These are phyloP conservation scores for Mrakia gelida DNA, from an alignment of 768 basidiomycete species.

Conservation along the genomic window DNA sequence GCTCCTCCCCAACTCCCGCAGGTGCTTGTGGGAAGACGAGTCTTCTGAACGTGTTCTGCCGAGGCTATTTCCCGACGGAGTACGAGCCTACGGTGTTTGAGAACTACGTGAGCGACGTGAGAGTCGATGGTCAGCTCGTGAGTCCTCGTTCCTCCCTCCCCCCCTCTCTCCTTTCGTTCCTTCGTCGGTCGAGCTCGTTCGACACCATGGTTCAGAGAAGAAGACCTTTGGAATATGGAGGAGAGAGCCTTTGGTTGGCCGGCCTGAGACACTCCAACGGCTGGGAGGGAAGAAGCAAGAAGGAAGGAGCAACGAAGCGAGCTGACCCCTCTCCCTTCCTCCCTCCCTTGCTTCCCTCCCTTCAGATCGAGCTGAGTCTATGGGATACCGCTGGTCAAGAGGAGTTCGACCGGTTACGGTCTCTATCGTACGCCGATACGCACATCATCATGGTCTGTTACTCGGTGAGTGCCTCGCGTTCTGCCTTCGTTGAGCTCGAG, in stretches of 20 bases:
- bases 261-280: no score
- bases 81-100: conserved; percentile 24
- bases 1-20: neutral
- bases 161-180: no score
- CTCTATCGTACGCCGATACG: conserved; percentile 19
- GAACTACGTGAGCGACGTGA: conserved; percentile 13
- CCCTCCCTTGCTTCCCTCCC: no score
- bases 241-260: no score
- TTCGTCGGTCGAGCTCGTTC: neutral
- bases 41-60: conserved; percentile 1
- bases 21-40: conserved; percentile 14
- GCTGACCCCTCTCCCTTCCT: neutral
- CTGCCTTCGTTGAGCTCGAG: no score
- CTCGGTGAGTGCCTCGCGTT: neutral
- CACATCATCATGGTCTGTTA: conserved; percentile 26
- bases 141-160: neutral
- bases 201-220: no score
- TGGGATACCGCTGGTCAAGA: conserved; percentile 22
- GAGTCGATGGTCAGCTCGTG: conserved; percentile 3
- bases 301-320: neutral
- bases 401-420: conserved; percentile 25
- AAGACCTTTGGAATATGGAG: no score
- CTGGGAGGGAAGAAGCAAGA: neutral
- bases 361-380: neutral
- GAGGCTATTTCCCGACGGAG: neutral